Conservation (phyloP, 306 rosid genomes). For the Trichosanthes cucumerina region DNA sequence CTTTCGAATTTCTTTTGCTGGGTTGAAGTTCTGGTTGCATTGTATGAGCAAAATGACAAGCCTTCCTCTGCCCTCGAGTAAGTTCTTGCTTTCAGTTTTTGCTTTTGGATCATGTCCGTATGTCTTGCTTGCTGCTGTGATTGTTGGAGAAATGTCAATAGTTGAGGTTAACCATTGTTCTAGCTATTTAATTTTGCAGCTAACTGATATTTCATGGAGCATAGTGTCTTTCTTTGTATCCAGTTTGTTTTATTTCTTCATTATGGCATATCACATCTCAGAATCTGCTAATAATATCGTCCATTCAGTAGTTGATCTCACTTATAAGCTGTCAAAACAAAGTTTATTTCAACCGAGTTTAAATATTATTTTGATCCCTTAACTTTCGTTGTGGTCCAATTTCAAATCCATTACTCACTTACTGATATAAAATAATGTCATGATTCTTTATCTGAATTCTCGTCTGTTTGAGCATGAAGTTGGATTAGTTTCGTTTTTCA, state of each 20-base stretch:
- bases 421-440: not conserved
- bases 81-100: slow-evolving; percentile 10
- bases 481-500: not conserved
- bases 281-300: not conserved
- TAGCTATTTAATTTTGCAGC: not conserved
- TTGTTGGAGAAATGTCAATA: not conserved
- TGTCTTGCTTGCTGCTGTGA: not conserved
- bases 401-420: not conserved
- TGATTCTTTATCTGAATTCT: not conserved
- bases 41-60: slow-evolving; percentile 91
- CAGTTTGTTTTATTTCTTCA: not conserved
- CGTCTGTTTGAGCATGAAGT: not conserved
- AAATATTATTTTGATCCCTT: not conserved
- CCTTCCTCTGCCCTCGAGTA: slow-evolving; percentile 95
- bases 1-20: not conserved
- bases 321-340: not conserved
- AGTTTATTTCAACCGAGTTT: not conserved
- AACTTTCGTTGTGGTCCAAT: not conserved
- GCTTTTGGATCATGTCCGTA: not conserved
- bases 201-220: not conserved
- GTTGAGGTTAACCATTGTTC: not conserved
- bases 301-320: not conserved
- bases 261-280: not conserved
- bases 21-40: slow-evolving; percentile 67
- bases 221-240: not conserved